Evolutionary conservation across 2,329 filamentous ascomycete genomes (phyloP).

Genomic region (Colletotrichum euphorbiae): DNA sequence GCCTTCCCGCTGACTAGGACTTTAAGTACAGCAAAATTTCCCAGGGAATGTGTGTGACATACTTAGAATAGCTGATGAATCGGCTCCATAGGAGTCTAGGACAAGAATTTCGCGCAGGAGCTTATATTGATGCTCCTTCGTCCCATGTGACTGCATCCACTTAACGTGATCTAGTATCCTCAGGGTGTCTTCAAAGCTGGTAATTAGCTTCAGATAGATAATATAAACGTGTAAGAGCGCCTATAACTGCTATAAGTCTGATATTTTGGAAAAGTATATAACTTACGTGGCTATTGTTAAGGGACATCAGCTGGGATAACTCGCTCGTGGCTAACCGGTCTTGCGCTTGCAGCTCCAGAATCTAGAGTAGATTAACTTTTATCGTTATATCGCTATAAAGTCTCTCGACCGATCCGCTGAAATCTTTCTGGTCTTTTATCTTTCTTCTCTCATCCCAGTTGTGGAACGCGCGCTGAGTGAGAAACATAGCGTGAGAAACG

Average conservation of each 20-base stretch:
- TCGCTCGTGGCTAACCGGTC: background rate
- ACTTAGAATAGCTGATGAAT: slow-evolving; percentile 1
- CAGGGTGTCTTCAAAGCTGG: background rate
- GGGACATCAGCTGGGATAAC: slow-evolving; percentile 6
- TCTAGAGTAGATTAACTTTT: slow-evolving; percentile 1
- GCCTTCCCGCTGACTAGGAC: background rate
- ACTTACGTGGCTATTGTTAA: background rate
- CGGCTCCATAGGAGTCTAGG: background rate
- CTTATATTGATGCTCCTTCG: slow-evolving; percentile 5
- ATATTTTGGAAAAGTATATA: background rate
- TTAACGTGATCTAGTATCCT: background rate
- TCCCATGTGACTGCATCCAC: background rate
- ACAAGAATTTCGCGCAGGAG: background rate
- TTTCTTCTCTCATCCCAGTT: background rate
- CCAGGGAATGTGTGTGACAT: background rate
- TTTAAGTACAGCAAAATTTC: background rate
- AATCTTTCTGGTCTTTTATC: slow-evolving; percentile 9
- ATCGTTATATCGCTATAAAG: background rate
- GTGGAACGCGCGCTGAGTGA: background rate
- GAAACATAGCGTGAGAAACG: slow-evolving; percentile 3
- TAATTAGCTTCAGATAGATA: slow-evolving; percentile 4
- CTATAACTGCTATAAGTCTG: background rate
- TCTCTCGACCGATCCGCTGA: background rate
- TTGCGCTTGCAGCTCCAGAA: background rate
- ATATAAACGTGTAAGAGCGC: slow-evolving; percentile 4